phyloP scores from a whole-genome alignment of 768 basidiomycete genomes.

The Neoboletus subvelutipes region DNA sequence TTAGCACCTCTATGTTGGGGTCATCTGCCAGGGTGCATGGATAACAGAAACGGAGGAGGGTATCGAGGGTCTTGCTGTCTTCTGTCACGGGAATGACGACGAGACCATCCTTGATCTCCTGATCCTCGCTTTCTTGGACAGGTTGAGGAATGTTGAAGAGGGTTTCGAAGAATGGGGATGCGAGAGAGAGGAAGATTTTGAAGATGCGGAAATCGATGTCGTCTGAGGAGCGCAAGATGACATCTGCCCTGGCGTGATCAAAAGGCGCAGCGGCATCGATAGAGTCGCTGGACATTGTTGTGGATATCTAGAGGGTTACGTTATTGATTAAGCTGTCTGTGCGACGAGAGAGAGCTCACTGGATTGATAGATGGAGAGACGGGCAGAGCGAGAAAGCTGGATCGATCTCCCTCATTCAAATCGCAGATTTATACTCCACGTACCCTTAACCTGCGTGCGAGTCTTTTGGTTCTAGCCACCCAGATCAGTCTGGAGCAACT shows the following conservation, averaged over 20 bases:
- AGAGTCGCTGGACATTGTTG: neutral
- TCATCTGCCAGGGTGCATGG: constrained; percentile 24
- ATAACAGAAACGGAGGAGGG: constrained; percentile 31
- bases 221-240: constrained; percentile 29
- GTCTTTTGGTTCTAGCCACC: neutral
- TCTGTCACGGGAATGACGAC: constrained; percentile 22
- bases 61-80: constrained; percentile 22
- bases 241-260: constrained; percentile 21
- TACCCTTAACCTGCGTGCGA: neutral
- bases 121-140: constrained; percentile 1
- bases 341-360: neutral
- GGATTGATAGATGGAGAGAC: neutral
- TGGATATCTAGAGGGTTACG: neutral
- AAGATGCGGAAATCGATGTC: constrained; percentile 33
- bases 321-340: neutral
- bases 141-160: constrained; percentile 35
- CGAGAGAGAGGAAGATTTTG: constrained; percentile 32
- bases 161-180: constrained; percentile 34
- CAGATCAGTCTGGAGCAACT: neutral
- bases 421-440: neutral
- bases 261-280: constrained; percentile 20
- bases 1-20: constrained; percentile 12
- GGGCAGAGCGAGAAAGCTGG: too few relatives aligned
- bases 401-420: neutral
- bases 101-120: constrained; percentile 18